Evolutionary conservation across 2,329 filamentous ascomycete genomes (phyloP).

Genomic region (Aspergillus novoparasiticus): DNA sequence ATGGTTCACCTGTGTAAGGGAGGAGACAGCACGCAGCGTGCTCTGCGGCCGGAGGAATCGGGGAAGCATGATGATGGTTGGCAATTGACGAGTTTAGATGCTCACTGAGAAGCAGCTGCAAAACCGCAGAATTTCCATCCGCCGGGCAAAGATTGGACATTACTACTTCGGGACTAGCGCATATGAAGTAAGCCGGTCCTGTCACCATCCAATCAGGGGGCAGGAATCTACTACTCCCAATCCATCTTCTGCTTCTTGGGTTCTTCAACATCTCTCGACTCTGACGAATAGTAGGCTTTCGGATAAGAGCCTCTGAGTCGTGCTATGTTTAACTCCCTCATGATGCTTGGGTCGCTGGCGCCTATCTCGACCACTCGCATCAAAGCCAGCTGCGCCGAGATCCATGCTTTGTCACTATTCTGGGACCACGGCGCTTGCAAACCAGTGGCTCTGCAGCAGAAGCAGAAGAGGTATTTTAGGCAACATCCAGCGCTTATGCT

Average conservation of each 20-base stretch:
- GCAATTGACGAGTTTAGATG: slow-evolving; percentile 21
- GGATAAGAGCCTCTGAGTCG: not conserved
- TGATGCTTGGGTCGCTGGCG: slow-evolving; percentile 7
- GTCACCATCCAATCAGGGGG: slow-evolving; percentile 27
- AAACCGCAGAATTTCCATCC: slow-evolving; percentile 41
- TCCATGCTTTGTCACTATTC: slow-evolving; percentile 27
- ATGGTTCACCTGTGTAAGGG: slow-evolving; percentile 37
- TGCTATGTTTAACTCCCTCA: not conserved
- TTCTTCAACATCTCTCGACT: too few species aligned
- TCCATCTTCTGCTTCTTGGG: not conserved
- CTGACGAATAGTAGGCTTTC: not conserved
- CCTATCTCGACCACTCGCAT: slow-evolving; percentile 13
- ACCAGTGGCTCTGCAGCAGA: slow-evolving; percentile 22
- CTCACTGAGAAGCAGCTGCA: slow-evolving; percentile 13
- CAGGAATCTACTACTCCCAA: slow-evolving; percentile 19
- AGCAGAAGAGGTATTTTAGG: slow-evolving; percentile 17
- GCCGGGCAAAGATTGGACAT: slow-evolving; percentile 11
- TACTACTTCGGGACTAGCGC: slow-evolving; percentile 32
- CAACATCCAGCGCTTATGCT: slow-evolving; percentile 14
- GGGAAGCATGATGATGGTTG: slow-evolving; percentile 44
- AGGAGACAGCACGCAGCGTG: slow-evolving; percentile 44
- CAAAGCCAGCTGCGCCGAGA: slow-evolving; percentile 28
- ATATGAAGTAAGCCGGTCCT: slow-evolving; percentile 25
- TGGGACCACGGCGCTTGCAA: slow-evolving; percentile 35
- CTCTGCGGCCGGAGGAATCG: slow-evolving; percentile 47